These are phyloP conservation scores for Trichoderma koningiopsis DNA, from an alignment of 2,329 filamentous ascomycete species.

Conservation along the genomic window DNA sequence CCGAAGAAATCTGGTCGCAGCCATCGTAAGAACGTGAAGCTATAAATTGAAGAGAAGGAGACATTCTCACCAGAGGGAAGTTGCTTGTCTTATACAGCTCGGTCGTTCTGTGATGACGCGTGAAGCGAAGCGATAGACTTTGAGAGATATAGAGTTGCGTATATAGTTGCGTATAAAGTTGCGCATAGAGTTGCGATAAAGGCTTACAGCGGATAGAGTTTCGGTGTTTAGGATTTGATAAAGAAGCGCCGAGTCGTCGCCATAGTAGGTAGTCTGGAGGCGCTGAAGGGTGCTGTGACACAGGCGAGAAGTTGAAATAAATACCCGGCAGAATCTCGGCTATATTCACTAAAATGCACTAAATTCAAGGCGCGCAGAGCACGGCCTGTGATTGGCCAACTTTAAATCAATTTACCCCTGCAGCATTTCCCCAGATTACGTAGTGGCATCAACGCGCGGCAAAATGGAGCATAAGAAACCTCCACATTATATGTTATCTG, in stretches of 20 bases:
- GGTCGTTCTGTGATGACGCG: neutral
- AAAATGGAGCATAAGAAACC: neutral
- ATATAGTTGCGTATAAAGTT: neutral
- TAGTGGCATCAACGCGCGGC: neutral
- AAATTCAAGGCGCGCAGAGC: neutral
- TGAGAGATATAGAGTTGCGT: neutral
- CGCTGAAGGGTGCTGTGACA: neutral
- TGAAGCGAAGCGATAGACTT: neutral
- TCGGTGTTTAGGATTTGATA: neutral
- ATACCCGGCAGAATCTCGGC: constrained; percentile 19
- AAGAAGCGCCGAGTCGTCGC: neutral
- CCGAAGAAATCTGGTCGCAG: neutral
- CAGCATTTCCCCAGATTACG: neutral
- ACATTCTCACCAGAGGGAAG: neutral
- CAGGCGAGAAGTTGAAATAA: constrained; percentile 1
- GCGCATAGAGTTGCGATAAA: neutral
- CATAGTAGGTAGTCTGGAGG: neutral
- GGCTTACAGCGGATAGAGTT: neutral
- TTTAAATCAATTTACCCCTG: neutral
- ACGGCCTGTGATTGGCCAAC: constrained; percentile 10
- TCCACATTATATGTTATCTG: neutral
- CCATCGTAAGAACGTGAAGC: neutral
- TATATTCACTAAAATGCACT: neutral
- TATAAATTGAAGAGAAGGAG: neutral
- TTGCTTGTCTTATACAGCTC: neutral